Evolutionary conservation across 192 early-diverging fungal species (phyloP), one percentile per base, ranked within the genome.

Genomic region (Linnemannia hyalina): DNA sequence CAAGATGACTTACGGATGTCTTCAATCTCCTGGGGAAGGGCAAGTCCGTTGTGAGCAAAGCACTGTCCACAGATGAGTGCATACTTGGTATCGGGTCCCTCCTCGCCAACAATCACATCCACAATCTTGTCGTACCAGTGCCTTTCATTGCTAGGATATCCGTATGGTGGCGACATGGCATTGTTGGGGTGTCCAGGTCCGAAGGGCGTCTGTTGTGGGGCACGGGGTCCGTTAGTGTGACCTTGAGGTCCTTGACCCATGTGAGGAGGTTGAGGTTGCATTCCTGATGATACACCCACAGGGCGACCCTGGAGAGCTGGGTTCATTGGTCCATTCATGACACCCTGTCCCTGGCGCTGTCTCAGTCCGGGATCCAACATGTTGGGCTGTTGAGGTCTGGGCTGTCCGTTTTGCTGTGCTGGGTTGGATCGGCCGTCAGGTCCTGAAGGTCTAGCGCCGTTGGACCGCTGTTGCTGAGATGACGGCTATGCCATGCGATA

Each of bases 31-130:
- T 97, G 92, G 13, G 96, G 95, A 42, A 96, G 90, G 16, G 95
- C 96, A 54, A 99, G 90, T 0, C 98, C 98, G 87, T 99, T 99
- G 85, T 99, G 98, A 0, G 93, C 93, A 82, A 93, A 97, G 88
- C 98, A 99, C 55, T 93, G 90, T 41, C 94, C 91, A 85, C 98
- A 99, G 52, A 99, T 96, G 38, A 99, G 90, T 26, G 98, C 98
- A 81, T 97, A 99, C 81, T 97, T 97, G 82, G 93, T 95, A 41
- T 97, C 93, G 3, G 95, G 96, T 29, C 95, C 94, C 35, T 96
- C 96, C 47, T 97, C 97, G 13, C 98, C 98, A 38, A 98, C 95
- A 35, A 99, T 90, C 72, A 96, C 95, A 84, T 98, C 97, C 38
- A 99, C 92, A 15, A 98, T 90, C 85, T 94, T 97, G 88, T 99